Conservation (phyloP, 257 asterid genomes). For the Fraxinus americana region DNA sequence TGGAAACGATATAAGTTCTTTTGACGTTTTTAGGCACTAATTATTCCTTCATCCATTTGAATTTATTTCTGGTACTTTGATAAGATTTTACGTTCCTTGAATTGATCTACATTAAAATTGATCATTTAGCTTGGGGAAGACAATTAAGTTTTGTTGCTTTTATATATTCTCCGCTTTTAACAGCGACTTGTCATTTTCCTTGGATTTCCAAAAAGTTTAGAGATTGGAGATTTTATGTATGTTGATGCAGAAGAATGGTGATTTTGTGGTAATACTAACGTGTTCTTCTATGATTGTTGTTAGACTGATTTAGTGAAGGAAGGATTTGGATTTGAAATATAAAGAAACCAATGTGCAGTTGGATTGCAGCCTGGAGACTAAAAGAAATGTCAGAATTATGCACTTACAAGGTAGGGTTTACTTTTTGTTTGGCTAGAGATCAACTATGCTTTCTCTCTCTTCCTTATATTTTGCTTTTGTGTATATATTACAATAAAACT, state of each 20-base stretch:
- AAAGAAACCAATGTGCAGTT: slow-evolving; percentile 30
- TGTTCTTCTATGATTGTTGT: slow-evolving; percentile 19
- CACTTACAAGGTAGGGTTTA: slow-evolving; percentile 34
- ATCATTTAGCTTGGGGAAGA: slow-evolving; percentile 1
- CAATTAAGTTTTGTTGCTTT: neutral
- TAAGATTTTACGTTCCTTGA: neutral
- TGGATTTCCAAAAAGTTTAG: neutral
- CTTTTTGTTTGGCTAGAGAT: neutral
- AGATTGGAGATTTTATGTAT: neutral
- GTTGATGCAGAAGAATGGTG: neutral
- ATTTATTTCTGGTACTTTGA: neutral
- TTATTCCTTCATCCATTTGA: too few relatives aligned
- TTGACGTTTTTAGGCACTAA: too few relatives aligned
- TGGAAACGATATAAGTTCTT: too few relatives aligned
- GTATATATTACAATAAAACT: neutral
- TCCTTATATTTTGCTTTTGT: neutral
- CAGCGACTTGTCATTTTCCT: neutral
- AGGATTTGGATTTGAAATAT: slow-evolving; percentile 30
- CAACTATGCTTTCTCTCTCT: neutral
- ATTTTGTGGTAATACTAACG: slow-evolving; percentile 16
- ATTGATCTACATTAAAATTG: neutral
- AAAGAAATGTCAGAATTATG: slow-evolving; percentile 45
- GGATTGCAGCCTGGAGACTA: slow-evolving; percentile 36
- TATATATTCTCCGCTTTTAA: neutral
- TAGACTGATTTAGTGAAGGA: slow-evolving; percentile 21